Evolutionary conservation across 768 basidiomycete genomes (phyloP), one percentile per base, ranked within the genome.

Genomic region (Termitomyces sp.): DNA sequence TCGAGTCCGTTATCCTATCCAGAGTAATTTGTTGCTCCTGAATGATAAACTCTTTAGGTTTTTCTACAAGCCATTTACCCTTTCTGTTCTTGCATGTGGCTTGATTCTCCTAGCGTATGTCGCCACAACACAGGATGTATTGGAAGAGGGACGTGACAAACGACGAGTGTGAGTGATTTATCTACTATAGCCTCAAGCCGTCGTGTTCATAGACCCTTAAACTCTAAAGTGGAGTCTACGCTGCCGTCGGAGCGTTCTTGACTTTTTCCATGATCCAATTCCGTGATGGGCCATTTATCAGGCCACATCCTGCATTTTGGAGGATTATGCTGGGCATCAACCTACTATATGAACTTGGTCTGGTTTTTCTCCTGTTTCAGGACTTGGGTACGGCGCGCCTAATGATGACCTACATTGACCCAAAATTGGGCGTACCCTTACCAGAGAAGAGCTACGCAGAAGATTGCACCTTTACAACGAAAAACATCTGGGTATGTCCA

Each of bases 241-340:
- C 92, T 53, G 80, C 87, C 12, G 76, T 88, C 48, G 78, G 79
- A 10, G 80, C 87, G 43, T 94, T 94, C 71, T 78, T 94, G 57
- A 70, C 83, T 59, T 94, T 92, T 71, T 89, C 88, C 29, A 88
- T 89, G 81, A 78, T 94, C 50, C 92, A 94, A 65, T 93, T 94
- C 66, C 86, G 92, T 58, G 92, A 94, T 68, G 92, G 92, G 0
- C 92, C 92, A 31, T 94, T 90, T 70, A 79, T 94, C 67, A 85
- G 92, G 37, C 92, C 92, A 0, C 92, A 94, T 69, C 92, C 92
- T 59, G 88, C 86, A 18, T 90, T 92, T 70, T 93, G 91, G 91
- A 79, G 92, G 51, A 74, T 85, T 39, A 79, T 92, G 5, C 77
- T 94, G 27, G 91, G 90, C 26, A 73, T 90, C 59, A 94, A 94